Conservation (phyloP, 495 filamentous ascomycete genomes). For the Hyaloscypha bicolor region DNA sequence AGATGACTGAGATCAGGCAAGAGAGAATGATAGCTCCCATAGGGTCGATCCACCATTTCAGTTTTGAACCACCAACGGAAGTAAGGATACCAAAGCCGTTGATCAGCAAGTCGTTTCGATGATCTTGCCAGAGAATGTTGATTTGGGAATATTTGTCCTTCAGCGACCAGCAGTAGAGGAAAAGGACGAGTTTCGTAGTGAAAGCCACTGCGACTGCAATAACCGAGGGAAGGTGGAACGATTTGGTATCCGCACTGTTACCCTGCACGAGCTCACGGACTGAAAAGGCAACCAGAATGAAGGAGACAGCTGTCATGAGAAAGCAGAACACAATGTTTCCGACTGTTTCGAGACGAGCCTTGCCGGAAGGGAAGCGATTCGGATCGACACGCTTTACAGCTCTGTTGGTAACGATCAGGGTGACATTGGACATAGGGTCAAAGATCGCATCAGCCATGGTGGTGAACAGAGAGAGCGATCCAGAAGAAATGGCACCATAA, state of each 20-base stretch:
- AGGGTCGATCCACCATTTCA: slow-evolving; percentile 95
- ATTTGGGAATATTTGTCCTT: slow-evolving; percentile 89
- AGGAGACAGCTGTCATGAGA: slow-evolving; percentile 89
- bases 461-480: slow-evolving; percentile 92
- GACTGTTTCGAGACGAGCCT: slow-evolving; percentile 92
- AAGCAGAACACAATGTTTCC: slow-evolving; percentile 98
- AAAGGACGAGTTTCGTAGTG: slow-evolving; percentile 77
- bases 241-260: slow-evolving; percentile 43
- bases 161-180: slow-evolving; percentile 90
- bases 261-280: slow-evolving; percentile 61
- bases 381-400: slow-evolving; percentile 88
- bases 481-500: slow-evolving; percentile 84
- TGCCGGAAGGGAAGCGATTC: slow-evolving; percentile 89
- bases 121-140: slow-evolving; percentile 89
- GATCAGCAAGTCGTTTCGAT: slow-evolving; percentile 86
- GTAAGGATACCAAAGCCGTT: slow-evolving; percentile 92
- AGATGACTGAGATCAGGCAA: slow-evolving; percentile 71
- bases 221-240: slow-evolving; percentile 82
- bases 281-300: slow-evolving; percentile 89
- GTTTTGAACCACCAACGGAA: slow-evolving; percentile 80
- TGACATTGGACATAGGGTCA: slow-evolving; percentile 89
- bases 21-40: slow-evolving; percentile 88
- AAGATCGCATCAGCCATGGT: slow-evolving; percentile 98
- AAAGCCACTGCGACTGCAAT: slow-evolving; percentile 89
- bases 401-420: slow-evolving; percentile 83